Evolutionary conservation across 1,284 basidiomycete species (phyloP).

Genomic region (Rhodofomes roseus): DNA sequence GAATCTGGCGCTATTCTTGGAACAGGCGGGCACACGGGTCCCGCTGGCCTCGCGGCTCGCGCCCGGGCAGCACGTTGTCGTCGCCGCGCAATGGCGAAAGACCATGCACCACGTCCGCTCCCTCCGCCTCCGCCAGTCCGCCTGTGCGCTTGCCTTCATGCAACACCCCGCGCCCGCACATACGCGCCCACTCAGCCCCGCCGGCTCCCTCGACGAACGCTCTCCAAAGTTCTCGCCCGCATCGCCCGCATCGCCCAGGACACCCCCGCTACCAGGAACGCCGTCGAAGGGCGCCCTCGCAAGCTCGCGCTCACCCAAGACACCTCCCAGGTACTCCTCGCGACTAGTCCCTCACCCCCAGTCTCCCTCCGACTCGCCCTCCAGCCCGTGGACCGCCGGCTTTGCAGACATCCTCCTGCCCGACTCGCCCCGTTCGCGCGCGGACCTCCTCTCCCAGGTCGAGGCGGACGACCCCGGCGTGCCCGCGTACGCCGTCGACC

Average conservation of each 20-base stretch:
- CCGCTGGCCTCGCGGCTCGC: slow-evolving; percentile 7
- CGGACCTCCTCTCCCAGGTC: slow-evolving; percentile 17
- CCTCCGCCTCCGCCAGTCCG: slow-evolving; percentile 18
- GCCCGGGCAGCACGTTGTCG: slow-evolving; percentile 3
- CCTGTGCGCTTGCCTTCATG: slow-evolving; percentile 7
- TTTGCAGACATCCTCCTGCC: slow-evolving; percentile 15
- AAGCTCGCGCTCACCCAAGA: background rate
- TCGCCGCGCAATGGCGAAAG: slow-evolving; percentile 9
- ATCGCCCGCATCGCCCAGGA: background rate
- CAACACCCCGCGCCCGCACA: background rate
- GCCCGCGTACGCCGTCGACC: slow-evolving; percentile 22
- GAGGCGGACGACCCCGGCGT: slow-evolving; percentile 10
- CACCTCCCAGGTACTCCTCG: background rate
- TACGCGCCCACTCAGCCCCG: background rate
- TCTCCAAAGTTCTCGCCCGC: background rate
- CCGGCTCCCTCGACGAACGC: background rate
- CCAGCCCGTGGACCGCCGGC: slow-evolving; percentile 6
- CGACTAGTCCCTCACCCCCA: slow-evolving; percentile 4
- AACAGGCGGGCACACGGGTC: slow-evolving; percentile 20
- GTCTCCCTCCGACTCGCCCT: background rate
- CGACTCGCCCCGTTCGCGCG: slow-evolving; percentile 13
- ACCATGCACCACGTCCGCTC: slow-evolving; percentile 20
- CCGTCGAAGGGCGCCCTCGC: background rate
- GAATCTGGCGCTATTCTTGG: slow-evolving; percentile 19
- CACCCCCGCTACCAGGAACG: background rate